Conservation (phyloP, 257 asterid species). For the Jacaranda mimosifolia region DNA sequence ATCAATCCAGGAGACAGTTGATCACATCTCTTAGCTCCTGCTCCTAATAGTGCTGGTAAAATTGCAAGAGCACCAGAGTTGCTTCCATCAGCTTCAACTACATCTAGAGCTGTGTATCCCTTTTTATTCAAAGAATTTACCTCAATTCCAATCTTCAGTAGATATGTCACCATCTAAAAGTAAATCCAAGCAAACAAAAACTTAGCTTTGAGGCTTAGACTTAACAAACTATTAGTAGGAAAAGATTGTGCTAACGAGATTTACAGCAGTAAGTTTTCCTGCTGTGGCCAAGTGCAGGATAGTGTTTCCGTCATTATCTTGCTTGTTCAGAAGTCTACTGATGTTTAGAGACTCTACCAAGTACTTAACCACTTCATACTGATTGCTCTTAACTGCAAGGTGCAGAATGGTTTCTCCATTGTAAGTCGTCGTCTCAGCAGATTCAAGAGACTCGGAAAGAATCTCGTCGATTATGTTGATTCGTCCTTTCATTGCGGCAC, state of each 20-base stretch:
- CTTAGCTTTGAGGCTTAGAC: background rate
- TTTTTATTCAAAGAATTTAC: constrained; percentile 50
- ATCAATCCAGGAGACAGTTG: constrained; percentile 42
- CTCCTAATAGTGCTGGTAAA: constrained; percentile 53
- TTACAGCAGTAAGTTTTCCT: constrained; percentile 53
- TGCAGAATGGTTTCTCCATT: constrained; percentile 57
- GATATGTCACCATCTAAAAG: constrained; percentile 50
- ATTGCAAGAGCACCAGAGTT: constrained; percentile 56
- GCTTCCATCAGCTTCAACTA: constrained; percentile 57
- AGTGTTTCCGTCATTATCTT: constrained; percentile 57
- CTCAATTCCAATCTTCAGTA: constrained; percentile 53
- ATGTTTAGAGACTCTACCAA: constrained; percentile 44
- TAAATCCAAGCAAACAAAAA: background rate
- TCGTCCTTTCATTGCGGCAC: constrained; percentile 53
- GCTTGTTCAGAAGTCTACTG: constrained; percentile 42
- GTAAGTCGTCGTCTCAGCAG: constrained; percentile 40
- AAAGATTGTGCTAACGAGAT: constrained; percentile 1
- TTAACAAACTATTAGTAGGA: background rate
- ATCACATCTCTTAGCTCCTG: constrained; percentile 57
- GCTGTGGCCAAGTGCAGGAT: constrained; percentile 60
- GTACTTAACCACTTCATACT: constrained; percentile 53
- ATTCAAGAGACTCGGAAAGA: constrained; percentile 44
- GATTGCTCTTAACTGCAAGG: constrained; percentile 60
- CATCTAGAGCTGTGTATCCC: constrained; percentile 60
- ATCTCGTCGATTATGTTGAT: constrained; percentile 56